These are phyloP conservation scores for Colletotrichum sp. DNA, from an alignment of 2,329 filamentous ascomycete species.

Conservation along the genomic window DNA sequence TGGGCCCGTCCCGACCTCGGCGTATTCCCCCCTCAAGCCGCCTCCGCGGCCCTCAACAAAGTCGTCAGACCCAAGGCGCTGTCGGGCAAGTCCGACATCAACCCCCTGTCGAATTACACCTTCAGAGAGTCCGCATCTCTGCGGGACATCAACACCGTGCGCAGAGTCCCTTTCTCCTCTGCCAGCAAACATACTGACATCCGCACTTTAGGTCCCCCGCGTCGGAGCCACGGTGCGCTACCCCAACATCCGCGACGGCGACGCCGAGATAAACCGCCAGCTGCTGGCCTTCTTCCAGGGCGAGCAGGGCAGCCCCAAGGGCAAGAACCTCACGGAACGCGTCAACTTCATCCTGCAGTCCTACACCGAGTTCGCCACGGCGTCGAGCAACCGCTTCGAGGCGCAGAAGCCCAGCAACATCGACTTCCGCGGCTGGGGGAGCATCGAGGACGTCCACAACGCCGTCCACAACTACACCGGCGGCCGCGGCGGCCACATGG, in stretches of 20 bases:
- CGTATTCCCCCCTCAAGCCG: conserved; percentile 24
- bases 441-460: conserved; percentile 44
- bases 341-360: conserved; percentile 16
- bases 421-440: conserved; percentile 6
- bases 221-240: conserved; percentile 25
- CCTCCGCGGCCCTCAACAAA: conserved; percentile 6
- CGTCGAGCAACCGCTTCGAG: conserved; percentile 7
- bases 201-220: background rate
- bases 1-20: conserved; percentile 27
- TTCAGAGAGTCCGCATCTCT: conserved; percentile 1
- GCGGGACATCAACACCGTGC: background rate
- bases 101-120: conserved; percentile 5
- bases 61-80: conserved; percentile 26
- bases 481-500: conserved; percentile 41
- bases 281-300: conserved; percentile 5
- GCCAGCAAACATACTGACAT: background rate
- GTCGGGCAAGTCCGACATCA: conserved; percentile 27
- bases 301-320: background rate
- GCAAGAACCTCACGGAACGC: conserved; percentile 17
- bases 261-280: background rate
- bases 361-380: conserved; percentile 8
- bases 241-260: background rate
- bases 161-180: background rate
- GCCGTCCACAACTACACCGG: conserved; percentile 37
- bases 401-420: background rate